Percentiles rank a stretch among this genome's conserved stretches.
Conservation (phyloP, 208 protist species). For the Borovskyia barvae region DNA sequence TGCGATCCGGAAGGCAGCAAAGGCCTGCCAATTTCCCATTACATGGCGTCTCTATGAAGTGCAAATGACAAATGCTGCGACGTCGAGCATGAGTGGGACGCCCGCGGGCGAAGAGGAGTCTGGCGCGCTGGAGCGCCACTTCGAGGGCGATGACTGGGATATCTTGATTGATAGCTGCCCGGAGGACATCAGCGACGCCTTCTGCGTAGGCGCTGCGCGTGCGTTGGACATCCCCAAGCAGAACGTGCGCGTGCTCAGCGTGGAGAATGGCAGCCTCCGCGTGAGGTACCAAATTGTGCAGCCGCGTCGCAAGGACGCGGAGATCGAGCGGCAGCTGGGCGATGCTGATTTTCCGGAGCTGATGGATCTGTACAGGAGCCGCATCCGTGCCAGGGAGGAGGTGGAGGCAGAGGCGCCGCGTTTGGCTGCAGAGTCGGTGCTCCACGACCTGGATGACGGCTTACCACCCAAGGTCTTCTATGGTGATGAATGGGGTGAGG, state of each 20-base stretch:
- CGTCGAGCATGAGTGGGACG: constrained; percentile 5
- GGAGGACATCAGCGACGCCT: constrained; percentile 29
- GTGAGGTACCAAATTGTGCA: constrained; percentile 44
- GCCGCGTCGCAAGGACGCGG: constrained; percentile 18
- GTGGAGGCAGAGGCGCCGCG: neutral
- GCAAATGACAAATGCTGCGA: constrained; percentile 17
- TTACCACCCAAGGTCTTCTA: constrained; percentile 30
- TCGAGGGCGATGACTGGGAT: constrained; percentile 36
- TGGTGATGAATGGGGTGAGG: constrained; percentile 49
- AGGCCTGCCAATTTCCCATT: constrained; percentile 16
- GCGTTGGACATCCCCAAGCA: constrained; percentile 28
- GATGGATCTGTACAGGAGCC: constrained; percentile 32
- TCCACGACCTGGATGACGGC: constrained; percentile 13
- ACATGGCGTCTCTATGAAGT: constrained; percentile 33
- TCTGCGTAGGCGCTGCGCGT: constrained; percentile 37
- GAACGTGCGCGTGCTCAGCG: constrained; percentile 36
- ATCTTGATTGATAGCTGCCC: constrained; percentile 24
- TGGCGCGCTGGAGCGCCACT: constrained; percentile 32
- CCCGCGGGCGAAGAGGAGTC: constrained; percentile 30
- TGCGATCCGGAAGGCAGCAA: constrained; percentile 24
- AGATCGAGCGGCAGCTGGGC: constrained; percentile 30
- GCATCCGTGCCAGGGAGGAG: constrained; percentile 12
- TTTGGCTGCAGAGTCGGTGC: neutral
- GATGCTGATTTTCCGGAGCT: constrained; percentile 44
- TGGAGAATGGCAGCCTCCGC: constrained; percentile 35